Conservation (phyloP, 1,284 basidiomycete species). For the Sporisorium sorghi region DNA sequence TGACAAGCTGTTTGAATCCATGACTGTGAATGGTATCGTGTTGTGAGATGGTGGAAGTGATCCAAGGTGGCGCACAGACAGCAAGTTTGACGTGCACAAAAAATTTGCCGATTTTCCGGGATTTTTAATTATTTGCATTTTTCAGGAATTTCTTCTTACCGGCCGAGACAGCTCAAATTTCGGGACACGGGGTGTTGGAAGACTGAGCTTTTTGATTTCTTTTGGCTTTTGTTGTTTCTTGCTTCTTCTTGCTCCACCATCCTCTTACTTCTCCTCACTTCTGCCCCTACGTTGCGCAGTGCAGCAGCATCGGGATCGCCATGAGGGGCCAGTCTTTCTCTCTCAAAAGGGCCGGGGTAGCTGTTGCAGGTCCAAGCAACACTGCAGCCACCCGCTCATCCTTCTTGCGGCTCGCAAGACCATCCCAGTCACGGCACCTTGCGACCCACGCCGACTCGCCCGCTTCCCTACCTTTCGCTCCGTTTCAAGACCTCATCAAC, state of each 20-base stretch:
- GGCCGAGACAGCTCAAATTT: slow-evolving; percentile 18
- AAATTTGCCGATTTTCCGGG: too few species aligned
- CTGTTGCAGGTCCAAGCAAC: neutral
- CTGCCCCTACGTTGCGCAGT: neutral
- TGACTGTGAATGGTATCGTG: slow-evolving; percentile 11
- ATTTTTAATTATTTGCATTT: neutral
- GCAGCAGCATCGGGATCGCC: neutral
- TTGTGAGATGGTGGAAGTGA: neutral
- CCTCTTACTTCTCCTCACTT: neutral
- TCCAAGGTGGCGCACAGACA: slow-evolving; percentile 18
- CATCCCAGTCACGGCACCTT: neutral
- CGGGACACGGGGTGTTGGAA: slow-evolving; percentile 14
- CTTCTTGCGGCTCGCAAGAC: neutral
- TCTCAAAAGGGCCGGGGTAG: neutral
- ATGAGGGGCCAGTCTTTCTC: neutral
- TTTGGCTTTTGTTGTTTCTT: neutral
- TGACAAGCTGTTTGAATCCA: slow-evolving; percentile 32
- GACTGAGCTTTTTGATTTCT: slow-evolving; percentile 4
- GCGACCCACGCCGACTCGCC: neutral
- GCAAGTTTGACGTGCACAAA: neutral
- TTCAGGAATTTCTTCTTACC: slow-evolving; percentile 35
- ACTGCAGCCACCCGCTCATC: neutral
- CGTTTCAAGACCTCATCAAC: slow-evolving; percentile 31
- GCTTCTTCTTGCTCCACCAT: neutral
- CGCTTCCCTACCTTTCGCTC: neutral